These are phyloP conservation scores for Hippophae gyantsensis DNA, from an alignment of 306 rosid genomes.

Conservation along the genomic window DNA sequence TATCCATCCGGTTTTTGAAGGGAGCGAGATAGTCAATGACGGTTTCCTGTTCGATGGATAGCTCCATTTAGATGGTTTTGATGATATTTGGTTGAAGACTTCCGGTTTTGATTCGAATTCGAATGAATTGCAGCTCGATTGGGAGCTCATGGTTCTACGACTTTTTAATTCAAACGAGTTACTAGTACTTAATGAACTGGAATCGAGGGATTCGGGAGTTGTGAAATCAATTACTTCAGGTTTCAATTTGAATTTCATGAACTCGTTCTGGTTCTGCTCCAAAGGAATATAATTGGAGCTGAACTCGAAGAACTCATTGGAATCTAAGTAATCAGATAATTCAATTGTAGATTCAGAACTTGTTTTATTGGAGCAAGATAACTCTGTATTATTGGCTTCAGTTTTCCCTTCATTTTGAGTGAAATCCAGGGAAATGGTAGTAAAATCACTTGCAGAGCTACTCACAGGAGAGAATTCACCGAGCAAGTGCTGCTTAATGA, in stretches of 20 bases:
- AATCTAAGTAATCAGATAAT: conserved; percentile 19
- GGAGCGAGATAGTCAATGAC: conserved; percentile 45
- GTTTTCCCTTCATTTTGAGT: conserved; percentile 1
- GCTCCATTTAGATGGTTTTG: neutral
- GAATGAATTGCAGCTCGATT: conserved; percentile 1
- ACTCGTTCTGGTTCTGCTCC: neutral
- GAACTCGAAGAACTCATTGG: conserved; percentile 20
- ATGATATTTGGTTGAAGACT: conserved; percentile 2
- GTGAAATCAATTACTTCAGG: conserved; percentile 33
- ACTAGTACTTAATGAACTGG: conserved; percentile 5
- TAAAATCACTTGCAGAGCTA: neutral
- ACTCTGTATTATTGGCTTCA: neutral
- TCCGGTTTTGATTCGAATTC: conserved; percentile 14
- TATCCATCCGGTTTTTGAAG: conserved; percentile 60
- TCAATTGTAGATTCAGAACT: conserved; percentile 25
- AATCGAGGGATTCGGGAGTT: conserved; percentile 17
- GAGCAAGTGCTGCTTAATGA: conserved; percentile 54
- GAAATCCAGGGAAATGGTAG: neutral
- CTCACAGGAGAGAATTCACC: conserved; percentile 59
- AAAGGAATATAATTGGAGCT: conserved; percentile 1
- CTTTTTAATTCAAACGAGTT: conserved; percentile 13
- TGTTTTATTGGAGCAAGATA: conserved; percentile 21
- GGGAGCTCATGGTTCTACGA: neutral
- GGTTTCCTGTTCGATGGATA: conserved; percentile 35
- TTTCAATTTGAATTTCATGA: conserved; percentile 32